These are phyloP conservation scores for Starmerella tilneyi DNA, from an alignment of 805 yeast species.

Conservation along the genomic window DNA sequence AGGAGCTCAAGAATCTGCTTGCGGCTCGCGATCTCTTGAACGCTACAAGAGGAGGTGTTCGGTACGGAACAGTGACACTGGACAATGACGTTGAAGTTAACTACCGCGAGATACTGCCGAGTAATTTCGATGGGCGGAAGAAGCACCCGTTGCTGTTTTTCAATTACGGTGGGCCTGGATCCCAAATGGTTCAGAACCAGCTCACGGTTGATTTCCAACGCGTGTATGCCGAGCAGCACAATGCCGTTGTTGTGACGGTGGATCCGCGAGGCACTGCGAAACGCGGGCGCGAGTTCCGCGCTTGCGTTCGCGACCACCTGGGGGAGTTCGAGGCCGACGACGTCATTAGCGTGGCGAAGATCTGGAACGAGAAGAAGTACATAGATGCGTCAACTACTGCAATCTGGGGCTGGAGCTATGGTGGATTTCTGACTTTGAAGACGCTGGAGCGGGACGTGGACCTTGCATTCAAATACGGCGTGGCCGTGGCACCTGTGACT, in stretches of 20 bases:
- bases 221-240: conserved; percentile 62
- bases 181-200: conserved; percentile 63
- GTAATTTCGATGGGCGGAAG: conserved; percentile 47
- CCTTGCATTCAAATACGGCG: conserved; percentile 69
- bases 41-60: conserved; percentile 39
- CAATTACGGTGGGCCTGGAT: conserved; percentile 93
- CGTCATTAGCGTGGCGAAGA: conserved; percentile 73
- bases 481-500: conserved; percentile 96
- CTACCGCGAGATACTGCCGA: conserved; percentile 67
- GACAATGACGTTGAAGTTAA: conserved; percentile 38
- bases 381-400: conserved; percentile 63
- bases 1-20: conserved; percentile 24
- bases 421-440: conserved; percentile 87
- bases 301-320: conserved; percentile 66
- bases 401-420: conserved; percentile 98
- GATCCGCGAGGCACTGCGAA: conserved; percentile 97
- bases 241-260: conserved; percentile 83
- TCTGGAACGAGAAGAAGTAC: conserved; percentile 52
- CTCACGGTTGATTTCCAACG: conserved; percentile 60
- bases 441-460: conserved; percentile 75
- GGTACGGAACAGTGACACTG: conserved; percentile 38
- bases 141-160: conserved; percentile 80
- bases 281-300: conserved; percentile 68
- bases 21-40: conserved; percentile 32
- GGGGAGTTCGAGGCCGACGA: conserved; percentile 78